These are phyloP conservation scores for Penicillium simplicissimum DNA, from an alignment of 495 filamentous ascomycete genomes.

Conservation along the genomic window DNA sequence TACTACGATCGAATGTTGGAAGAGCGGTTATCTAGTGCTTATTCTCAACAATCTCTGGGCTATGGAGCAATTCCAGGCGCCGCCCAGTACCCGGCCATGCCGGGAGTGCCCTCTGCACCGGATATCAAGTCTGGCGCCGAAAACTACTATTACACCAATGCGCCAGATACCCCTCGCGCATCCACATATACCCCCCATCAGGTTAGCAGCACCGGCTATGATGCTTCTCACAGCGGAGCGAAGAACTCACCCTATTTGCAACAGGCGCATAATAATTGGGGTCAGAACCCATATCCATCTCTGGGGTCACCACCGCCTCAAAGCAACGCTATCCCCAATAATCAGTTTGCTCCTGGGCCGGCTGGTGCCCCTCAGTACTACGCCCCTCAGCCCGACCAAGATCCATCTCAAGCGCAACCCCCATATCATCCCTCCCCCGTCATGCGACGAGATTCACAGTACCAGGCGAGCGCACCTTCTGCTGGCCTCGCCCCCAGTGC, in stretches of 20 bases:
- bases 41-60: conserved; percentile 70
- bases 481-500: conserved; percentile 22
- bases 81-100: conserved; percentile 59
- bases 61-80: conserved; percentile 48
- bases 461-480: conserved; percentile 31
- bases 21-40: conserved; percentile 88
- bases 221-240: conserved; percentile 18
- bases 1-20: conserved; percentile 99
- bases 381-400: conserved; percentile 30
- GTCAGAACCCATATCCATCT: conserved; percentile 29
- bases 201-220: conserved; percentile 23
- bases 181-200: conserved; percentile 48
- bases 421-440: conserved; percentile 33
- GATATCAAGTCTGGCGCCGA: conserved; percentile 61
- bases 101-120: conserved; percentile 55
- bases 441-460: conserved; percentile 37
- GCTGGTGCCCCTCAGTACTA: conserved; percentile 35
- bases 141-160: conserved; percentile 76
- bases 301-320: conserved; percentile 33
- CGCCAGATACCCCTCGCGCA: conserved; percentile 45
- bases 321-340: conserved; percentile 20
- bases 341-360: conserved; percentile 20
- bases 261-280: conserved; percentile 33
- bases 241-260: conserved; percentile 32
- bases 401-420: conserved; percentile 21